Base-by-base conservation (phyloP, 2,329 filamentous ascomycete genomes). In the Aureobasidium sp. region DNA sequence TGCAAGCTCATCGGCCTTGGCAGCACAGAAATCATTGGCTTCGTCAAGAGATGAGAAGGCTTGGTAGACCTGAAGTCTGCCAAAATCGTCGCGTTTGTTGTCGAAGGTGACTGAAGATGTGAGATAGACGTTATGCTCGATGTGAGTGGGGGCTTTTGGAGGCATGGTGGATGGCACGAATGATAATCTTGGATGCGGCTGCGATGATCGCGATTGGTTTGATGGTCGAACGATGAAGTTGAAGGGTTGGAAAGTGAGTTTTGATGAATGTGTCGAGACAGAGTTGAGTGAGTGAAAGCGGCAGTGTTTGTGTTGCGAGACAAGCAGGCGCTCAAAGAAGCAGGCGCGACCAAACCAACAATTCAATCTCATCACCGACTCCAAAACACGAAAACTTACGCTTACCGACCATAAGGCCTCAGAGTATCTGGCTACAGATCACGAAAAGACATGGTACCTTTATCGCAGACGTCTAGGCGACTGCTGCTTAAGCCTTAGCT, bases 51-150 rank as follows among this genome's bases (percentile, higher is more conserved):
- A 60, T 1, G 57, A 26, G 17, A 46, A 46, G 46, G 46, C 57
- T 60, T 60, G 44, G 29, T 60, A 51, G 36, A 60, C 13, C 9
- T 60, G 34, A n/a, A 60, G 57, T 43, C 46, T 50, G 26, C 57
- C 57, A 5, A 41, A 29, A 17, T 51, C 29, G 34, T 60, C 44
- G 2, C 32, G 12, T 9, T 29, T 32, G 26, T 50, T 51, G 34
- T 50, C 44, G 10, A 60, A 60, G 5, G 29, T 41, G 46, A 44
- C 12, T 2, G 44, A 51, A 13, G 32, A 51, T 37, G 34, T 60
- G 17, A 60, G 34, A 10, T 43, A 60, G 57, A 60, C 57, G 12
- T 60, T 60, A 46, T 60, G 57, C 37, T 60, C 57, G 13, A 15
- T 10, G 26, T 44, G 39, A 20, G 41, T 57, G n/a, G 53, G 29